Percentiles rank a stretch among this genome's conserved stretches.
phyloP scores from a whole-genome alignment of 495 filamentous ascomycete species.

The Penicillium crystallinum region DNA sequence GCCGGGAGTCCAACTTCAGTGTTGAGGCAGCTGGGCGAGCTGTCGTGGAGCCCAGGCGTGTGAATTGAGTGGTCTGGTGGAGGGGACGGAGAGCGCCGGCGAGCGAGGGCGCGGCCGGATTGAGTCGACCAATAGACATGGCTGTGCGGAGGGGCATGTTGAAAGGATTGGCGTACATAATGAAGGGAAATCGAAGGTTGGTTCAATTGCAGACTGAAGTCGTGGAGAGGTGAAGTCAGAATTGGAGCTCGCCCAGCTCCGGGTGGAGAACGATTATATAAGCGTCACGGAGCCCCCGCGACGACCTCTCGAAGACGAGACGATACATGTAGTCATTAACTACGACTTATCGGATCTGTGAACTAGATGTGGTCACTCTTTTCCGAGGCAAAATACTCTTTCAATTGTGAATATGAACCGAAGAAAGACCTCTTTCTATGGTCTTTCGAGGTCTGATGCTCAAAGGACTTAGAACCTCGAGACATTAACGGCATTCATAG shows the following conservation, averaged over 20 bases:
- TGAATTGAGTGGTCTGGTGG: conserved; percentile 13
- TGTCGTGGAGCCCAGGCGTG: conserved; percentile 16
- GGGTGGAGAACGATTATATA: conserved; percentile 19
- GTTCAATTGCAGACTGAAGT: conserved; percentile 5
- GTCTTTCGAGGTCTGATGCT: too few relatives aligned
- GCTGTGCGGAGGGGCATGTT: conserved; percentile 29
- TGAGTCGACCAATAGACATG: conserved; percentile 24
- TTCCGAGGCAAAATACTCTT: too few relatives aligned
- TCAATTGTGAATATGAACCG: too few relatives aligned
- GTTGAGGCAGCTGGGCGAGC: conserved; percentile 9
- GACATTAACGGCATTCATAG: too few relatives aligned
- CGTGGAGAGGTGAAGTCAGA: conserved; percentile 9
- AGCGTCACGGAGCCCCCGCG: conserved; percentile 1
- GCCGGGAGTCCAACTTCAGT: conserved; percentile 16
- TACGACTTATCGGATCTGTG: too few relatives aligned
- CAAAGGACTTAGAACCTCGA: too few relatives aligned
- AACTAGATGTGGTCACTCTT: too few relatives aligned
- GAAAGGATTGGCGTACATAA: conserved; percentile 22
- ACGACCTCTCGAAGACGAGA: too few relatives aligned
- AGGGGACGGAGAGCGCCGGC: conserved; percentile 12
- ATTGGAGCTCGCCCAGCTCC: neutral
- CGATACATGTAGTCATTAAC: too few relatives aligned
- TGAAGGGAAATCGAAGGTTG: neutral
- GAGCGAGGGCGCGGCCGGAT: conserved; percentile 21
- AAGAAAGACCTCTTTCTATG: too few relatives aligned